Percentiles rank a stretch among this genome's conserved stretches.
Evolutionary conservation across 1,284 basidiomycete species (phyloP).

Genomic region (Trametes versicolor): DNA sequence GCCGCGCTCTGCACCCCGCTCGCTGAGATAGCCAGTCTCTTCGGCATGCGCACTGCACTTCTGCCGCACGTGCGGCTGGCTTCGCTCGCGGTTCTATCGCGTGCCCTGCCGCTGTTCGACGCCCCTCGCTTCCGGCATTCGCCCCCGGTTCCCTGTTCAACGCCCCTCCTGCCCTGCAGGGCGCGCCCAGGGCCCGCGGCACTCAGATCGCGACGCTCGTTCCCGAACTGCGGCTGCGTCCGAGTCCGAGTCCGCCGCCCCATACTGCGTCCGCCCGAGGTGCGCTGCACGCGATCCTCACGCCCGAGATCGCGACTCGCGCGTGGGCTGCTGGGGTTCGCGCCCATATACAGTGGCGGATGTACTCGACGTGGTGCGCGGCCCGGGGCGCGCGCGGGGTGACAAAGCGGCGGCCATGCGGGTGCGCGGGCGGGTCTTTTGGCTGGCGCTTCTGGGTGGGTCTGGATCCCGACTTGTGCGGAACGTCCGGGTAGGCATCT

Average conservation of each 20-base stretch:
- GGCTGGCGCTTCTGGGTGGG: neutral
- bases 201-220: neutral
- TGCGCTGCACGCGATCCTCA: too few relatives aligned
- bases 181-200: neutral
- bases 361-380: neutral
- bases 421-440: neutral
- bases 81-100: neutral
- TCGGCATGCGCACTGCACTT: neutral
- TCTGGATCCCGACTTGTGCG: neutral
- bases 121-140: conserved; percentile 2
- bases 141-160: neutral
- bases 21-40: neutral
- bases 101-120: neutral
- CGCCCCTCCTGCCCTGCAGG: too few relatives aligned
- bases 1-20: neutral
- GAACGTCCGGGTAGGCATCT: neutral
- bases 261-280: neutral
- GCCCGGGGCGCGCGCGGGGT: conserved; percentile 6
- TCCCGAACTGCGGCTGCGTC: neutral
- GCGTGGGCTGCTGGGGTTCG: too few relatives aligned
- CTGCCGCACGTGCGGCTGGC: too few relatives aligned
- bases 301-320: too few relatives aligned
- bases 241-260: neutral
- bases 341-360: too few relatives aligned
- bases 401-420: conserved; percentile 10